These are phyloP conservation scores for Hemisphaericaspora lyxosophila DNA, from an alignment of 1,139 yeast species.

Conservation along the genomic window DNA sequence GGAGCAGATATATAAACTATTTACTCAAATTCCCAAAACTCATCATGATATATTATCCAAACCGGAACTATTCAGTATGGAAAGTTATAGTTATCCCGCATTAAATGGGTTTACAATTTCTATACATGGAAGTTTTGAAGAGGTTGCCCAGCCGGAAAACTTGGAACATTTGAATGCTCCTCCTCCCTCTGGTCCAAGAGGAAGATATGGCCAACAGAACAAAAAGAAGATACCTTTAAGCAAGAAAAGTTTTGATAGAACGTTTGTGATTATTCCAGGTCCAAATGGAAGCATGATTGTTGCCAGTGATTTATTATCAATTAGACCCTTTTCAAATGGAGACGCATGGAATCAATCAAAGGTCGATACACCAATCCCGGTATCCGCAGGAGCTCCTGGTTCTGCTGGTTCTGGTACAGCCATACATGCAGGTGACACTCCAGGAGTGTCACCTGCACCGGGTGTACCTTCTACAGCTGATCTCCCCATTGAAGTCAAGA, in stretches of 20 bases:
- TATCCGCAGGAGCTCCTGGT: slow-evolving; percentile 2
- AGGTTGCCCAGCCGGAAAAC: slow-evolving; percentile 53
- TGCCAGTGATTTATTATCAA: slow-evolving; percentile 76
- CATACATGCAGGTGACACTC: slow-evolving; percentile 10
- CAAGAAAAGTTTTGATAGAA: slow-evolving; percentile 82
- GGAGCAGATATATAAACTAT: slow-evolving; percentile 59
- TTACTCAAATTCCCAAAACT: slow-evolving; percentile 70
- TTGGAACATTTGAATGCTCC: slow-evolving; percentile 17
- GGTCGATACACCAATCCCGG: neutral
- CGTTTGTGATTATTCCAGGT: slow-evolving; percentile 75
- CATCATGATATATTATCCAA: slow-evolving; percentile 64
- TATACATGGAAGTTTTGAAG: slow-evolving; percentile 84
- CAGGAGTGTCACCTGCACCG: slow-evolving; percentile 17
- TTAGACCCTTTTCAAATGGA: slow-evolving; percentile 61
- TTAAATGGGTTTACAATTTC: slow-evolving; percentile 74
- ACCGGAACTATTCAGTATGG: slow-evolving; percentile 73
- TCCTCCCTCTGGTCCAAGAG: slow-evolving; percentile 25
- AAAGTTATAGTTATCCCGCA: slow-evolving; percentile 69
- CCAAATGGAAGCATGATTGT: slow-evolving; percentile 70
- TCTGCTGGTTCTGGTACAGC: too few relatives aligned
- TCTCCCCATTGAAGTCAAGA: slow-evolving; percentile 55
- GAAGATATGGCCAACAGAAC: slow-evolving; percentile 29
- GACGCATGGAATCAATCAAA: slow-evolving; percentile 53
- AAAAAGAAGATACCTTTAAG: slow-evolving; percentile 47
- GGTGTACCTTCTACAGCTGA: slow-evolving; percentile 33